Conservation (phyloP, 805 yeast species). For the Pichia cabralensis region DNA sequence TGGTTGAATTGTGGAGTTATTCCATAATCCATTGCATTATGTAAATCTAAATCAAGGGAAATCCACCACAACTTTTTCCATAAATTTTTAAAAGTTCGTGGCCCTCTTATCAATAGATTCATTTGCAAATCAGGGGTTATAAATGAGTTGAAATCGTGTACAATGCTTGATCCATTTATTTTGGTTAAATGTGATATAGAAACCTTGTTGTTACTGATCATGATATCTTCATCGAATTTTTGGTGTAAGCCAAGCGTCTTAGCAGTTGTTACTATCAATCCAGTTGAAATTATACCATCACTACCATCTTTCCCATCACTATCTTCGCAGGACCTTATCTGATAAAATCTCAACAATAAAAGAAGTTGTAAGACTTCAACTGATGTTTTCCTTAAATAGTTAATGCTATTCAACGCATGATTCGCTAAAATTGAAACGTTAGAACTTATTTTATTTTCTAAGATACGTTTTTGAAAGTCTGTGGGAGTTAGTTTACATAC, state of each 20-base stretch:
- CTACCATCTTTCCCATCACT: slow-evolving; percentile 39
- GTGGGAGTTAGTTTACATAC: too few species aligned
- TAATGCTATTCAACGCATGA: slow-evolving; percentile 31
- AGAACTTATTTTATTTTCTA: too few species aligned
- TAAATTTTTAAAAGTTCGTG: slow-evolving; percentile 14
- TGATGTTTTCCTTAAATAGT: slow-evolving; percentile 29
- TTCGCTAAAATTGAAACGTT: too few species aligned
- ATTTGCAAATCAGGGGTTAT: slow-evolving; percentile 2
- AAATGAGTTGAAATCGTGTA: not conserved
- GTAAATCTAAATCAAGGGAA: slow-evolving; percentile 16
- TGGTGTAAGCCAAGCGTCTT: slow-evolving; percentile 37
- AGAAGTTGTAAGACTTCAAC: slow-evolving; percentile 35
- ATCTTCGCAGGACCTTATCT: slow-evolving; percentile 35
- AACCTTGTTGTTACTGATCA: too few species aligned
- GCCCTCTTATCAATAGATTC: slow-evolving; percentile 4
- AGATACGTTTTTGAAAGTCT: too few species aligned
- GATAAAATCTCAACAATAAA: slow-evolving; percentile 31
- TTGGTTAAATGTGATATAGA: too few species aligned
- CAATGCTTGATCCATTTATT: too few species aligned
- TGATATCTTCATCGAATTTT: slow-evolving; percentile 16
- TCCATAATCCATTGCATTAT: slow-evolving; percentile 16
- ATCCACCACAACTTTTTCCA: slow-evolving; percentile 25
- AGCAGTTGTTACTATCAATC: slow-evolving; percentile 31
- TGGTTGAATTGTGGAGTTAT: slow-evolving; percentile 12
- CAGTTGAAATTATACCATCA: slow-evolving; percentile 29